Evolutionary conservation across 495 filamentous ascomycete genomes (phyloP), one percentile per base, ranked within the genome.

Genomic region (Astrothelium subdiscretum): DNA sequence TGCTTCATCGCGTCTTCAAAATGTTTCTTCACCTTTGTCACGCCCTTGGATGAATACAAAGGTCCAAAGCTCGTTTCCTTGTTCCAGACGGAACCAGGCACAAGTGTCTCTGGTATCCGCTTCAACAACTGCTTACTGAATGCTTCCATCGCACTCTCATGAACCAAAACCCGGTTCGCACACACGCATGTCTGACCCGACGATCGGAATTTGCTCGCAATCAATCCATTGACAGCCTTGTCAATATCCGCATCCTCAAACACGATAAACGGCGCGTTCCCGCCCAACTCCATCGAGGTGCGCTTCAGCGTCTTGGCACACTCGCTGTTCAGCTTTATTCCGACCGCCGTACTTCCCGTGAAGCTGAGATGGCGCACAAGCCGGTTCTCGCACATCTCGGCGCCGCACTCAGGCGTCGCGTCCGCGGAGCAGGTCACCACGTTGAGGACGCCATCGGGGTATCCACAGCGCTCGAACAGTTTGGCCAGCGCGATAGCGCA

Each of bases 121-220:
- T 65, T 61, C 48, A 40, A 8, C 15, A 95, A 85, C 57, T 83
- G 83, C 61, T 79, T 66, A 2, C 81, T 80, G 67, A 95, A 94
- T 64, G 84, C 80, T 52, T 92, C 83, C 71, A 92, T 90, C 58
- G 95, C 78, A 31, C 84, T 86, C 40, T 80, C 77, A 70, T 95
- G 90, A 0, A 95, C 80, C 67, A 87, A 92, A 68, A 95, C 85
- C 26, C 90, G 81, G 75, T 95, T 95, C 31, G 90, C 90, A 67
- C 90, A 95, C 22, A 95, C 89, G 69, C 90, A 95, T 0, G 90
- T 95, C 75, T 95, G 90, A 12, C 90, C 91, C 0, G 88, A 92
- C 32, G 85, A 87, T 31, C 91, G 85, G 82, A 94, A 95, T 73
- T 95, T 95, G 70, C 81, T 86, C 31, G 83, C 73, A 60, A 95